Base-by-base conservation (phyloP, 179 eudicot species). In the Beta lomatogona region DNA sequence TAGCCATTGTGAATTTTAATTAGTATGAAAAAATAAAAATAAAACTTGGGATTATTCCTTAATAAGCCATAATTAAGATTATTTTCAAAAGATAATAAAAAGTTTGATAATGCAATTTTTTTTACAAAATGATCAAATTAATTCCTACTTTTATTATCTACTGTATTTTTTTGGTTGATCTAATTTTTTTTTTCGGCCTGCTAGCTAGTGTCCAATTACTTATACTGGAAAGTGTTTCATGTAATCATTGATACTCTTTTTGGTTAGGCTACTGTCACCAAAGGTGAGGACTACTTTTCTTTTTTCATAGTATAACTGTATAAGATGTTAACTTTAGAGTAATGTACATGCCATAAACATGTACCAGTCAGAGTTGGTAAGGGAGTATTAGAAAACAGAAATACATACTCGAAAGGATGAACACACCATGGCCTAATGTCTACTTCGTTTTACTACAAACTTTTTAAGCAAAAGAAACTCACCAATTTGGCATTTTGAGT, bases 231-330 rank as follows among this genome's bases (percentile, higher is more conserved):
- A 78, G 74, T 25, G 72, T 78, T 67, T 16, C 19, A 66, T 67
- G 80, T 54, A 78, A 78, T 78, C 22, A 78, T 75, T 78, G 80
- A 78, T 67, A 36, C 18, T 66, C 73, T 19, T 53, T 53, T 78
- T 53, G 11, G 66, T 55, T 68, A 69, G 55, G 19, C n/a, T n/a
- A 18, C 0, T 79, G 81, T 79, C 81, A 79, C 76, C 55, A 79
- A 79, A 79, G 41, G 75, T 44, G 76, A 70, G 21, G 45, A 78
- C 8, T 0, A 36, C 57, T 55, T 69, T 50, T 50, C 16, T 21
- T 71, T 69, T 70, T 36, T 31, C 31, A 54, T 31, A 70, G 73
- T 31, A 3, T n/a, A n/a, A n/a, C n/a, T n/a, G n/a, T n/a, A n/a
- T 19, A 67, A 68, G 18, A 54, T 78, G 81, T 57, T 36, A 41